Conservation (phyloP, 345 rosid species). For the Aethionema arabicum region DNA sequence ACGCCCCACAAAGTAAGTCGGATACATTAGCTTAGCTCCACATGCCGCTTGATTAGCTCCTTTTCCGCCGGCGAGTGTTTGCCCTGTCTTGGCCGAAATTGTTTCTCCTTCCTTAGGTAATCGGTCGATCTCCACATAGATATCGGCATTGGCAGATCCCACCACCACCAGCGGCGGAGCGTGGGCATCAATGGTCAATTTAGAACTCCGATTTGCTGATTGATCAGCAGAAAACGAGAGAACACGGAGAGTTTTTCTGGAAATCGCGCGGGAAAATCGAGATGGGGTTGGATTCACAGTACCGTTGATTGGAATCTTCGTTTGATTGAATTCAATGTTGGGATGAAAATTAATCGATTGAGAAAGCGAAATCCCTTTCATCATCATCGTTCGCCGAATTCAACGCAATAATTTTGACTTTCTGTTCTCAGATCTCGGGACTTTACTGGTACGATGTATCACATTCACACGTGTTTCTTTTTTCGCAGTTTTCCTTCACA, state of each 20-base stretch:
- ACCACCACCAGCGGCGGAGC: slow-evolving; percentile 73
- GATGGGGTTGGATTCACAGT: slow-evolving; percentile 23
- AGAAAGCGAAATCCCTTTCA: slow-evolving; percentile 42
- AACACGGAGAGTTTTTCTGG: slow-evolving; percentile 31
- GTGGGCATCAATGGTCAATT: not conserved
- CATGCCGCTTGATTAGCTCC: slow-evolving; percentile 98
- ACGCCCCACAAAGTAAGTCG: slow-evolving; percentile 80
- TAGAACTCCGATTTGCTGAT: slow-evolving; percentile 28
- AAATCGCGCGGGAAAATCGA: slow-evolving; percentile 8
- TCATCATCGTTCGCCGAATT: slow-evolving; percentile 17
- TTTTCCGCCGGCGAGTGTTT: slow-evolving; percentile 86
- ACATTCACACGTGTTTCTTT: too few relatives aligned
- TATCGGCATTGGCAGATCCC: slow-evolving; percentile 89
- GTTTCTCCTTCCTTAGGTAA: slow-evolving; percentile 81
- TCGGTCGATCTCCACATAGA: slow-evolving; percentile 81
- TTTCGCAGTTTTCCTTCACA: too few relatives aligned
- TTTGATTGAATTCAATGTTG: slow-evolving; percentile 22
- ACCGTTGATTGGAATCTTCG: slow-evolving; percentile 23
- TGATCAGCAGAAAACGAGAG: slow-evolving; percentile 42
- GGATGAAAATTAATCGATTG: slow-evolving; percentile 29
- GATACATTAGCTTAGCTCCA: slow-evolving; percentile 66
- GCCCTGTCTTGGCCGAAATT: slow-evolving; percentile 69
- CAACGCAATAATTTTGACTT: not conserved
- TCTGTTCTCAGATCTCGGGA: not conserved
- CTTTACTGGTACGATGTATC: too few relatives aligned